These are phyloP conservation scores for Sanguinoderma infundibulare DNA, from an alignment of 1,284 basidiomycete species.

Conservation along the genomic window DNA sequence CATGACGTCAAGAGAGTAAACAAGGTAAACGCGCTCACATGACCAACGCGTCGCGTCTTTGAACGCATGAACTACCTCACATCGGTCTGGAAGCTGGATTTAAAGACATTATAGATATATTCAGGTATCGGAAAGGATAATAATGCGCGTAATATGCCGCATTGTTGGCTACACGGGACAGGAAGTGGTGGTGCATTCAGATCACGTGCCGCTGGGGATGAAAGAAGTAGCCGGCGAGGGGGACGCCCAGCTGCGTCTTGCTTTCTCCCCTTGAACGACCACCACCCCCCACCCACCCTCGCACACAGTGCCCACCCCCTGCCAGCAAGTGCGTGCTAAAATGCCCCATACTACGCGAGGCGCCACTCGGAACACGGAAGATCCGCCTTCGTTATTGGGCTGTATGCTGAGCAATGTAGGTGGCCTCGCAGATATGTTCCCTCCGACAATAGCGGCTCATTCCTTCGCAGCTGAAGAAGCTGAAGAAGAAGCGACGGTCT, in stretches of 20 bases:
- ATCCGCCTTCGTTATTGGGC: background rate
- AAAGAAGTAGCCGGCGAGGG: no score
- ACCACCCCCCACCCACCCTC: background rate
- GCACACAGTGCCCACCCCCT: no score
- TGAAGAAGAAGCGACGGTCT: background rate
- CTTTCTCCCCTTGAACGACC: background rate
- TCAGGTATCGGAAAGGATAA: background rate
- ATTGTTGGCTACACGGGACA: background rate
- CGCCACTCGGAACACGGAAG: no score
- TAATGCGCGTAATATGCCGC: background rate
- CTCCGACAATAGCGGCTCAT: background rate
- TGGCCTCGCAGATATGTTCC: background rate
- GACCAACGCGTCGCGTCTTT: background rate
- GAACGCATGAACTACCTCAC: background rate
- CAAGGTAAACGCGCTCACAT: background rate
- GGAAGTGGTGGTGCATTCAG: background rate
- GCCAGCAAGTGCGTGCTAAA: no score
- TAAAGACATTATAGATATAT: no score
- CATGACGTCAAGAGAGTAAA: no score
- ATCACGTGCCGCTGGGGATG: background rate
- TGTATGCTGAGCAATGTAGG: background rate
- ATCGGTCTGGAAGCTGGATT: background rate
- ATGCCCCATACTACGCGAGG: no score
- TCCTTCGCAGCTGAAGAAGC: background rate
- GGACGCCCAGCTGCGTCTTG: no score